Evolutionary conservation across 1,284 basidiomycete species (phyloP), one percentile per base, ranked within the genome.

Genomic region (Mycena sp.): DNA sequence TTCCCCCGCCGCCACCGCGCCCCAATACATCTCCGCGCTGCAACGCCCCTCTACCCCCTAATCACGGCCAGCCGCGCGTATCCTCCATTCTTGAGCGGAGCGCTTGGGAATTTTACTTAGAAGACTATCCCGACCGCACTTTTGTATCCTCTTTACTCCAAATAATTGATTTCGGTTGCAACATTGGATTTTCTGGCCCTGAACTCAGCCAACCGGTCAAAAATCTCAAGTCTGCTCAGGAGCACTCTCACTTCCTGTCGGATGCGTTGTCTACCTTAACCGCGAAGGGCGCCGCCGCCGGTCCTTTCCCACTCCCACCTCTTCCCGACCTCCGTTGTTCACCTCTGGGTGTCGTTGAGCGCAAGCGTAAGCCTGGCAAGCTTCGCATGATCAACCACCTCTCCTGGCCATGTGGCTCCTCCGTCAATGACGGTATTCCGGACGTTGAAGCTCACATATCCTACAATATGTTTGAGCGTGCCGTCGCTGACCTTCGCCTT

Each of bases 101-200:
- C 3, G 71, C 72, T 7, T 78, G 75, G 76, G 58, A 59, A 2
- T 68, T 55, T 40, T 73, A 71, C 53, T 46, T 75, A 37, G 29
- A 25, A 9, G 77, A 77, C 9, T 80, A 79, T 63, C 77, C 78
- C 4, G 73, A 78, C 52, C 65, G 62, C 7, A 16, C 16, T 0
- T 78, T 79, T 70, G 74, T 76, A 60, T 40, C 50, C 3, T 49
- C 72, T 0, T 40, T 79, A 41, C 38, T 74, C 10, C 67, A 76
- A 43, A 78, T 78, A 46, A 76, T 78, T 29, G 32, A 66, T 2
- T 65, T 59, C 57, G 74, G 77, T 44, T 72, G 73, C n/a, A 71
- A 72, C 48, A 68, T 78, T 49, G 77, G 76, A 16, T 79, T 75
- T 44, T 60, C 58, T n/a, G 63, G 57, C 37, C 46, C 51, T 10